Evolutionary conservation across 345 rosid genomes (phyloP), one percentile per base, ranked within the genome.

Genomic region (Rhodamnia rubescens): DNA sequence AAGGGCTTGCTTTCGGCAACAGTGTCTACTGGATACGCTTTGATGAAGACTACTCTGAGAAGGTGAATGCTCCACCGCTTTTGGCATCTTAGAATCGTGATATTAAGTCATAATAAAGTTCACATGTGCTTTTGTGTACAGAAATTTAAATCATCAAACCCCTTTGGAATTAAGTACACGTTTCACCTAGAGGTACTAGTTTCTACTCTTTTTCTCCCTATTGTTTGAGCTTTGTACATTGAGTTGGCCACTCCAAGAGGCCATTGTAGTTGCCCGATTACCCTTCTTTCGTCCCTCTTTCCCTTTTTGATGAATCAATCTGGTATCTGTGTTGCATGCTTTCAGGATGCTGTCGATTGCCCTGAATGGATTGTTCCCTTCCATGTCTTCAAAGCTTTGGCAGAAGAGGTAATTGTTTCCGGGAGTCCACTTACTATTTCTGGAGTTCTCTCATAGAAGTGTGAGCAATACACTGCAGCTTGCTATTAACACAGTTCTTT

Each of bases 321-420:
- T 5, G 47, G 8, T 59, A 49, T n/a, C 32, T 7, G 27, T 44
- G 74, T n/a, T 50, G 44, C n/a, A 59, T 64, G 85, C 57, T 83
- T 89, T 87, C 90, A 96, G 99, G 99, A 97, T 93, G 99, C 99
- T 83, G 98, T 97, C 7, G 99, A 95, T 88, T 94, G 99, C 86
- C 99, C 99, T 81, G 99, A 97, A 90, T 97, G 98, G 99, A 93
- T 97, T 86, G 99, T 97, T 74, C 99, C 98, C 82, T 95, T 97
- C 87, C 91, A 97, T 81, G 75, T 97, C 87, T 97, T 97, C 92
- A 97, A 96, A 87, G 85, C 93, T 29, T 89, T 97, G 92, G 99
- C 99, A 54, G 99, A 95, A 92, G 98, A 96, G 98, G 99, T 94
- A 91, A 47, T 44, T 47, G 42, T 83, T 40, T 40, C 26, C 13